Base-by-base conservation (phyloP, 2,329 filamentous ascomycete species). In the Coniosporium tulheliwenetii region DNA sequence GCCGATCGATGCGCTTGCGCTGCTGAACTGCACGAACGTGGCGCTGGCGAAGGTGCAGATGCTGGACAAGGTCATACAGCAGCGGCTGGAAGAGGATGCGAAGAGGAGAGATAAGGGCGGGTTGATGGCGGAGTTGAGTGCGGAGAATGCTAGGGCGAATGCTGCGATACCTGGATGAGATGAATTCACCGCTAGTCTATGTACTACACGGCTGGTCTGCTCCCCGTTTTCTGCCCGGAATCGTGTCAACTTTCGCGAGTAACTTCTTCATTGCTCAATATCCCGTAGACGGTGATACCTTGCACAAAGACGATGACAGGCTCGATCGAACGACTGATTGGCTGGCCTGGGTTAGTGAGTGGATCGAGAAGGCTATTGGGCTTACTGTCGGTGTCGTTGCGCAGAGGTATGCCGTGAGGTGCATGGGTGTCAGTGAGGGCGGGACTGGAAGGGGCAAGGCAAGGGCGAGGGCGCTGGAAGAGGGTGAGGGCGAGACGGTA, bases 281-380 rank as follows among this genome's bases (percentile, higher is more conserved):
- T n/a, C n/a, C n/a, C n/a, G n/a, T n/a, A n/a, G n/a, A n/a, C n/a
- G n/a, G n/a, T n/a, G n/a, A n/a, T n/a, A n/a, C n/a, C n/a, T n/a
- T n/a, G n/a, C n/a, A n/a, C n/a, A n/a, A n/a, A n/a, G n/a, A n/a
- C n/a, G n/a, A n/a, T n/a, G n/a, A n/a, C n/a, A n/a, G n/a, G n/a
- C n/a, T n/a, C n/a, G n/a, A n/a, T n/a, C n/a, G n/a, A n/a, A n/a
- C n/a, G n/a, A n/a, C n/a, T n/a, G n/a, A n/a, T n/a, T n/a, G n/a
- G n/a, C n/a, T n/a, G n/a, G n/a, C n/a, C n/a, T 98, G 91, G 91
- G 84, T 94, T 32, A 82, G 87, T 2, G 91, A 96, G 61, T 98
- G 91, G 91, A 73, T 98, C 37, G 89, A 96, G 64, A 89, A 96
- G 64, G 67, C 79, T 0, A 69, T 98, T 30, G 77, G 70, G 34